phyloP scores from a whole-genome alignment of 345 rosid species.

The Eucalyptus albens region DNA sequence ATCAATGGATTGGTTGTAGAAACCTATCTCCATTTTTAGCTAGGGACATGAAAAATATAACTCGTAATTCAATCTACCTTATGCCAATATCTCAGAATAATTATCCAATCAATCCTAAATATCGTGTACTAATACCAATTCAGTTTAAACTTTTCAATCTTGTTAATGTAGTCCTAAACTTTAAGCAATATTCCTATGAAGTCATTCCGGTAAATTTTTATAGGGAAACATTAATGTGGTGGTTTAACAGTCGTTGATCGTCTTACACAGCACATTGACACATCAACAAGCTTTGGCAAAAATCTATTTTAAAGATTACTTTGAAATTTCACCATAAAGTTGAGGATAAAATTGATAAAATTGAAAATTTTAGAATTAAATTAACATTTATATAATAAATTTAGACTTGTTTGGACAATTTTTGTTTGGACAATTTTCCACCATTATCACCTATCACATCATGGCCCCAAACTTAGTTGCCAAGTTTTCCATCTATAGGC shows the following conservation, averaged over 20 bases:
- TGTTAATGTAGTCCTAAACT: too few relatives aligned
- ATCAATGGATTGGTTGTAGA: background rate
- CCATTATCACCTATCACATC: background rate
- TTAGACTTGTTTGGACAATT: too few relatives aligned
- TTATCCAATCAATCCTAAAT: too few relatives aligned
- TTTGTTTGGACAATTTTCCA: background rate
- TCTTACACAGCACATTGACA: too few relatives aligned
- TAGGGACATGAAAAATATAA: background rate
- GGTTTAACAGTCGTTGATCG: fast-evolving
- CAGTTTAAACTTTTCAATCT: background rate
- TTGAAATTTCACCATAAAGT: fast-evolving
- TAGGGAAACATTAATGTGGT: too few relatives aligned
- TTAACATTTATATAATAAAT: too few relatives aligned
- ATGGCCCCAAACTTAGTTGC: background rate
- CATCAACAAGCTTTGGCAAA: fast-evolving
- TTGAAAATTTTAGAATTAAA: too few relatives aligned
- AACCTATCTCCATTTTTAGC: background rate
- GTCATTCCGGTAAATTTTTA: fast-evolving
- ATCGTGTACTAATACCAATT: too few relatives aligned
- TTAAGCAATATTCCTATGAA: too few relatives aligned
- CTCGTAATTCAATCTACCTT: background rate
- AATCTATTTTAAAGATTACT: fast-evolving
- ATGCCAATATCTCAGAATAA: background rate
- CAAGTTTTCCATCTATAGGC: background rate
- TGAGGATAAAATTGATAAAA: too few relatives aligned